Conservation (phyloP, 345 rosid species). For the Euphorbia lathyris region DNA sequence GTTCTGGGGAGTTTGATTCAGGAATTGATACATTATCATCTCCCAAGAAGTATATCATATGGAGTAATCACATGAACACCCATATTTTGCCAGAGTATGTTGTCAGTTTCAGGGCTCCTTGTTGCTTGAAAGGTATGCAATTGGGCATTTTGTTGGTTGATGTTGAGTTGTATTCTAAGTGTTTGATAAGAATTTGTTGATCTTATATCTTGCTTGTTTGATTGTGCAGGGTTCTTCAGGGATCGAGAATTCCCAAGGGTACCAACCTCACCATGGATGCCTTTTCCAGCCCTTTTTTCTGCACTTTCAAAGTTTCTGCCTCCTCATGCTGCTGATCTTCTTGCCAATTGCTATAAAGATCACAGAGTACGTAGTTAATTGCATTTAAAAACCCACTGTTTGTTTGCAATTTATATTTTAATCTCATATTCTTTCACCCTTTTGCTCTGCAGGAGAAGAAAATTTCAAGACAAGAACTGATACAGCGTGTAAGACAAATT, state of each 20-base stretch:
- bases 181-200: conserved; percentile 1
- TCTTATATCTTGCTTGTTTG: conserved; percentile 8
- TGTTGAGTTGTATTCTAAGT: background rate
- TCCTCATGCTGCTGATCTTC: conserved; percentile 33
- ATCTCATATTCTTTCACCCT: background rate
- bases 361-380: conserved; percentile 39
- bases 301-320: conserved; percentile 55
- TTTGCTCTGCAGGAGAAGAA: conserved; percentile 52
- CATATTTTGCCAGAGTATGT: conserved; percentile 67
- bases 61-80: conserved; percentile 70
- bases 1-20: conserved; percentile 60
- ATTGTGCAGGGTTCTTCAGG: conserved; percentile 28
- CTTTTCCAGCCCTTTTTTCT: conserved; percentile 58
- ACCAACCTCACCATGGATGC: conserved; percentile 78
- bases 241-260: conserved; percentile 27
- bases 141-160: background rate
- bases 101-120: conserved; percentile 56
- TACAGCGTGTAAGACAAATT: conserved; percentile 51
- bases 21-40: conserved; percentile 54
- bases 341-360: conserved; percentile 51
- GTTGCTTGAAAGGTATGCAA: conserved; percentile 40
- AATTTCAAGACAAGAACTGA: conserved; percentile 56
- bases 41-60: conserved; percentile 60
- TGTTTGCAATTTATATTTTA: background rate
- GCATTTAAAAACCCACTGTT: background rate